phyloP scores from a whole-genome alignment of 352 stramenopile species.

The Phytophthora tubulina region DNA sequence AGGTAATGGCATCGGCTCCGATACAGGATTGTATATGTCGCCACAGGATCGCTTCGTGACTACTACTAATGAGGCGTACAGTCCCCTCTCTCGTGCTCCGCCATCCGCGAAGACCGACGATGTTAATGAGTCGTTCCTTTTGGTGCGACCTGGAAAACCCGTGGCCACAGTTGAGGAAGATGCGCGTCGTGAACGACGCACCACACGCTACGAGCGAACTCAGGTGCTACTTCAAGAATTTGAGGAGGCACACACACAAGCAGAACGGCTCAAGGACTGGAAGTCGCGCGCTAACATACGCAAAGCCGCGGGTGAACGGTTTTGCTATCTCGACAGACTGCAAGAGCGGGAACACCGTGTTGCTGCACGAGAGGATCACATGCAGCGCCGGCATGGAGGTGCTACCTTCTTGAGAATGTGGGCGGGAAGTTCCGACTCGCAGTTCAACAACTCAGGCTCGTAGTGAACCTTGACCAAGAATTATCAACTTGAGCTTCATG shows the following conservation, averaged over 20 bases:
- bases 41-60: slow-evolving; percentile 68
- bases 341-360: slow-evolving; percentile 69
- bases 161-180: slow-evolving; percentile 49
- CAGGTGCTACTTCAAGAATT: slow-evolving; percentile 50
- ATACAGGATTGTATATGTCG: slow-evolving; percentile 56
- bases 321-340: slow-evolving; percentile 68
- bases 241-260: slow-evolving; percentile 37
- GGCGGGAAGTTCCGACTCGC: slow-evolving; percentile 78
- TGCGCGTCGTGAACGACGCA: slow-evolving; percentile 40
- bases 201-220: slow-evolving; percentile 56
- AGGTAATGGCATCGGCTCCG: slow-evolving; percentile 58
- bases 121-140: slow-evolving; percentile 45
- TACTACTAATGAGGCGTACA: slow-evolving; percentile 61
- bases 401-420: slow-evolving; percentile 82
- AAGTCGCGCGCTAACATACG: slow-evolving; percentile 60
- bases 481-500: too few species aligned
- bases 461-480: neutral
- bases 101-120: slow-evolving; percentile 20
- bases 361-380: slow-evolving; percentile 60
- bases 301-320: slow-evolving; percentile 57
- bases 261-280: slow-evolving; percentile 62
- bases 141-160: slow-evolving; percentile 44
- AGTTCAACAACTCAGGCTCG: slow-evolving; percentile 58
- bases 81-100: slow-evolving; percentile 49
- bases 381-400: slow-evolving; percentile 75